Base-by-base conservation (phyloP, 768 basidiomycete genomes). In the Collybia nuda region DNA sequence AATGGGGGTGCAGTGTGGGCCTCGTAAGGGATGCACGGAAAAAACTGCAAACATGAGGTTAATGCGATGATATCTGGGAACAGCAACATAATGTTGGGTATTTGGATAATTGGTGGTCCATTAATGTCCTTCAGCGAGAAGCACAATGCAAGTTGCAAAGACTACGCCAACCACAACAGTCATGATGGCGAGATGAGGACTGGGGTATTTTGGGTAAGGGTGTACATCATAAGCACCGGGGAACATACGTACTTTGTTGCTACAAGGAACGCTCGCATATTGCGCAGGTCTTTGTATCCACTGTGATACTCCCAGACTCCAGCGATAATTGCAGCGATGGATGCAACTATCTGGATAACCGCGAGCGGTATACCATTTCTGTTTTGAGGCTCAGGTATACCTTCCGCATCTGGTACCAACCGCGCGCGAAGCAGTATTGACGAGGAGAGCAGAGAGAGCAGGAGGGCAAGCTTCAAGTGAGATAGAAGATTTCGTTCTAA, bases 401-500 rank as follows among this genome's bases (percentile, higher is more conserved):
- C 47, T 29, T 40, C 41, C 38, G 52, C 61, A 50, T 69, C 70
- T 3, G 82, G 80, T 5, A 80, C 73, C 12, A 90, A 74, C 11
- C 85, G 83, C 18, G 77, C 75, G 22, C 74, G 76, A 7, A 90
- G 75, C 12, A 90, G 67, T 45, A 85, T 68, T 7, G 87, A 86
- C 23, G 83, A 79, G 2, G 82, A 81, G 2, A 88, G 65, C 1
- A 90, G 69, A 6, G 79, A 77, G 23, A 90, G 71, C 19, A 90
- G 67, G 8, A 88, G 68, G 5, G 80, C 84, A 22, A 90, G 75
- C 58, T 82, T 86, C 48, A 86, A 52, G 60, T 90, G 84, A 0
- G 86, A 77, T 26, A 90, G 71, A 44, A 88, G 69, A 57, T 90
- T 90, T 45, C 88, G 76, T 64, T 90, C 88, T 12, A 90, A 75